Conservation (phyloP, 2,329 filamentous ascomycete genomes). For the Ambrosiella xylebori region DNA sequence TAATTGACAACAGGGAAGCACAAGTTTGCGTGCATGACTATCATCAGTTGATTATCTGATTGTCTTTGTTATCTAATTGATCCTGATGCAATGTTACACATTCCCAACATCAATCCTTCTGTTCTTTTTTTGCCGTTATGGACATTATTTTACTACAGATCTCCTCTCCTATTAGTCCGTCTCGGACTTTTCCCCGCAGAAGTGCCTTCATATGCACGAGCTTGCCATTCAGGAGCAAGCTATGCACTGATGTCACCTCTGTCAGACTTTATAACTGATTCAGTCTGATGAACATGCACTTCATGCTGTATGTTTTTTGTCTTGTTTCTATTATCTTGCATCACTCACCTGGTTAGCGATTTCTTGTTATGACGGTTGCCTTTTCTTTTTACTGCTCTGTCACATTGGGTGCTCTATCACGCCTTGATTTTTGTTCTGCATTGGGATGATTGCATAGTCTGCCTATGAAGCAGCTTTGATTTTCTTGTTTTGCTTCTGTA, state of each 20-base stretch:
- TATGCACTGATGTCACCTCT: not conserved
- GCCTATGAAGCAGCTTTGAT: not conserved
- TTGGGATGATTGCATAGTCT: constrained; percentile 2
- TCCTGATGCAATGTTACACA: not conserved
- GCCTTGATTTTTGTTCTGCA: not conserved
- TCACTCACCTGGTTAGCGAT: not conserved
- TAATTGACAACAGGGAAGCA: not conserved
- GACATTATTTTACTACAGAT: not conserved
- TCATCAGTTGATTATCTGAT: not conserved
- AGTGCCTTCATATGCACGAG: constrained; percentile 2
- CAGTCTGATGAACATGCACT: not conserved
- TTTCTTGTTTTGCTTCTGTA: constrained; percentile 8
- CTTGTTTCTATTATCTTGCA: not conserved
- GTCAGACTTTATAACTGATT: not conserved
- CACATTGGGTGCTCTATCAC: not conserved
- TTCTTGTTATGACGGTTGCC: not conserved
- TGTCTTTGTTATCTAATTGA: not conserved
- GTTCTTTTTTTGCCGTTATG: constrained; percentile 1
- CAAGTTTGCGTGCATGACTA: not conserved
- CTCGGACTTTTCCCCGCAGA: not conserved
- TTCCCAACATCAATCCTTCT: not conserved
- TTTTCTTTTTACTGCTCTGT: not conserved
- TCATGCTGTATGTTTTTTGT: not conserved
- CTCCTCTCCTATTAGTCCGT: not conserved
- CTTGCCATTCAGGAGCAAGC: not conserved